phyloP scores from a whole-genome alignment of 352 stramenopile genomes.

The Pythium brachiatum region DNA sequence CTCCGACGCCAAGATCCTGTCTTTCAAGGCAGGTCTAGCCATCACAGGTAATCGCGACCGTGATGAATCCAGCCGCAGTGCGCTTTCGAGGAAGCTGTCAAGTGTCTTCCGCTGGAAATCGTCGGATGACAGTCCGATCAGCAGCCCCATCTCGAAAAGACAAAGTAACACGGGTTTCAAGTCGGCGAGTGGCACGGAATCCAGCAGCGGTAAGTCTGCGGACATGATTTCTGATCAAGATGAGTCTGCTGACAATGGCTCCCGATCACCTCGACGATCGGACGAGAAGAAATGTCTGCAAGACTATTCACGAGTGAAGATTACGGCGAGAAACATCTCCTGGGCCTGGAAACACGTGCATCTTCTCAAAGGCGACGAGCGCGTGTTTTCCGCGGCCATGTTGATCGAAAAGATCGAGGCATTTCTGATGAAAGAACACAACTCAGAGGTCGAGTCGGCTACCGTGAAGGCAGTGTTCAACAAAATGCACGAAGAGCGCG shows the following conservation, averaged over 20 bases:
- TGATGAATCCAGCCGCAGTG: slow-evolving; percentile 17
- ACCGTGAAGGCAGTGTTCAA: slow-evolving; percentile 27
- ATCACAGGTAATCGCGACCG: slow-evolving; percentile 30
- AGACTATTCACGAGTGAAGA: slow-evolving; percentile 54
- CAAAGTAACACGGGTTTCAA: slow-evolving; percentile 2
- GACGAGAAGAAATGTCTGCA: slow-evolving; percentile 24
- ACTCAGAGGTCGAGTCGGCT: slow-evolving; percentile 2
- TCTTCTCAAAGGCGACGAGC: slow-evolving; percentile 62
- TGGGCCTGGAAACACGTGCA: slow-evolving; percentile 78
- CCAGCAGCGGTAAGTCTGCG: slow-evolving; percentile 11
- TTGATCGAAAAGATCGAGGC: slow-evolving; percentile 68
- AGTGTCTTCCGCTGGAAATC: slow-evolving; percentile 47
- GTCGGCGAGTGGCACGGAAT: slow-evolving; percentile 6
- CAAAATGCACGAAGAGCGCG: slow-evolving; percentile 53
- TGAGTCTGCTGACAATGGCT: not conserved
- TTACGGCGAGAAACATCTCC: slow-evolving; percentile 40
- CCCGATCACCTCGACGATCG: not conserved
- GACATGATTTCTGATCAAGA: slow-evolving; percentile 12
- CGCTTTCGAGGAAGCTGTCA: slow-evolving; percentile 47
- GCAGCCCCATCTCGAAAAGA: not conserved
- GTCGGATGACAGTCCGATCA: slow-evolving; percentile 22
- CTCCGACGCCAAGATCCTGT: slow-evolving; percentile 39
- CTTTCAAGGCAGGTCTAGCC: slow-evolving; percentile 55
- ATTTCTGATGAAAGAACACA: slow-evolving; percentile 34
- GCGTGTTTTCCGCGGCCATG: slow-evolving; percentile 65